phyloP scores from a whole-genome alignment of 2,329 filamentous ascomycete species.

The Trichoderma guizhouense region DNA sequence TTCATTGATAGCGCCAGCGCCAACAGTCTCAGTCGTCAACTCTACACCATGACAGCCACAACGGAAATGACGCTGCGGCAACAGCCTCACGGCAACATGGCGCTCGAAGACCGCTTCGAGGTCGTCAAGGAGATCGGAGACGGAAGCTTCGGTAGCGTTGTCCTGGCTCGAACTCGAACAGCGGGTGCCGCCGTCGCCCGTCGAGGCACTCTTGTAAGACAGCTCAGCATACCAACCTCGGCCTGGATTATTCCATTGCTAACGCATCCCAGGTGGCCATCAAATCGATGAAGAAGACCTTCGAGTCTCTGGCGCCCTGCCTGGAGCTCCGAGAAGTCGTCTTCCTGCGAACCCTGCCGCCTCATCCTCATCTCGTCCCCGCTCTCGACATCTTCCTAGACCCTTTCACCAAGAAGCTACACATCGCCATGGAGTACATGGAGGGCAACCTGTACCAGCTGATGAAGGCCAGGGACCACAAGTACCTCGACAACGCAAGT shows the following conservation, averaged over 20 bases:
- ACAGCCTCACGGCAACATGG: conserved; percentile 57
- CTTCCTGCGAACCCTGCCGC: conserved; percentile 84
- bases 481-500: conserved; percentile 80
- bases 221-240: neutral
- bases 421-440: conserved; percentile 99
- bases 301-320: conserved; percentile 86
- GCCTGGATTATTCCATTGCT: neutral
- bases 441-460: conserved; percentile 97
- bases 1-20: neutral
- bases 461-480: conserved; percentile 98
- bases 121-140: conserved; percentile 97
- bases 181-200: conserved; percentile 86
- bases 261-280: conserved; percentile 73
- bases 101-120: conserved; percentile 92
- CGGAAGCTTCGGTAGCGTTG: conserved; percentile 96
- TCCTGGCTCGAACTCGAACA: conserved; percentile 83
- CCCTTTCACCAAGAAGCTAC: conserved; percentile 90
- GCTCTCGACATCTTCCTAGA: conserved; percentile 98
- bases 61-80: conserved; percentile 70
- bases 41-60: conserved; percentile 64
- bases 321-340: conserved; percentile 95
- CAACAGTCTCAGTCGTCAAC: conserved; percentile 19
- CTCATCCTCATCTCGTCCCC: conserved; percentile 90
- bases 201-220: conserved; percentile 82
- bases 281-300: conserved; percentile 99